Evolutionary conservation across 306 rosid species (phyloP).

Genomic region (Chamaecrista fasciculata): DNA sequence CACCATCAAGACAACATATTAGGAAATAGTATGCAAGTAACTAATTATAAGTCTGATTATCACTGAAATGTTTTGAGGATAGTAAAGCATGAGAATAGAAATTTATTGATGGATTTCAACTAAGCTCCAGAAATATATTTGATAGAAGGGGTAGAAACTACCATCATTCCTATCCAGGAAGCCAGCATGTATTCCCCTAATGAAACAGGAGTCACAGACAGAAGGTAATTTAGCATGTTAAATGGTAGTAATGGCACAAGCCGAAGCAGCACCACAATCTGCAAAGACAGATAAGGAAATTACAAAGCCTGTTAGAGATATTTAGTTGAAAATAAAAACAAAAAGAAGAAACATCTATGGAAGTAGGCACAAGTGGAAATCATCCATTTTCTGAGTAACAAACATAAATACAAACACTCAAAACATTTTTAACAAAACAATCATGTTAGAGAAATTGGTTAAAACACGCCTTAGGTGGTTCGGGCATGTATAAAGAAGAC

Average conservation of each 20-base stretch:
- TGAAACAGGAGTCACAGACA: slow-evolving; percentile 92
- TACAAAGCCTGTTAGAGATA: neutral
- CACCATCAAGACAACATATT: neutral
- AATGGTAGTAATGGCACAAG: slow-evolving; percentile 97
- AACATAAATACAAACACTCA: neutral
- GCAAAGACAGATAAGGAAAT: slow-evolving; percentile 28
- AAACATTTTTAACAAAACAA: too few relatives aligned
- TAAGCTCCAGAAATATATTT: slow-evolving; percentile 11
- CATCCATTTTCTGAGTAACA: neutral
- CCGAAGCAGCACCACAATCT: slow-evolving; percentile 90
- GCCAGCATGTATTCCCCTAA: slow-evolving; percentile 82
- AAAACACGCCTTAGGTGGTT: too few relatives aligned
- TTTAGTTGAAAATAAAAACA: neutral
- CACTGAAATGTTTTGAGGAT: neutral
- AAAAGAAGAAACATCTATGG: slow-evolving; percentile 1
- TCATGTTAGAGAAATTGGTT: too few relatives aligned
- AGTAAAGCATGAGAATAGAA: slow-evolving; percentile 6
- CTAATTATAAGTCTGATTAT: slow-evolving; percentile 14
- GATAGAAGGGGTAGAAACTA: slow-evolving; percentile 43
- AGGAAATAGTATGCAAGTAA: neutral
- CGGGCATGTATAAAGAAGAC: too few relatives aligned
- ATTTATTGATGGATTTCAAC: slow-evolving; percentile 5
- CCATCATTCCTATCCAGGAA: slow-evolving; percentile 99
- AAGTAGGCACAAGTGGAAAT: slow-evolving; percentile 1
- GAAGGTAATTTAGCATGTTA: slow-evolving; percentile 82